phyloP scores from a whole-genome alignment of 208 protist genomes.

The Crithidia acanthocephali region DNA sequence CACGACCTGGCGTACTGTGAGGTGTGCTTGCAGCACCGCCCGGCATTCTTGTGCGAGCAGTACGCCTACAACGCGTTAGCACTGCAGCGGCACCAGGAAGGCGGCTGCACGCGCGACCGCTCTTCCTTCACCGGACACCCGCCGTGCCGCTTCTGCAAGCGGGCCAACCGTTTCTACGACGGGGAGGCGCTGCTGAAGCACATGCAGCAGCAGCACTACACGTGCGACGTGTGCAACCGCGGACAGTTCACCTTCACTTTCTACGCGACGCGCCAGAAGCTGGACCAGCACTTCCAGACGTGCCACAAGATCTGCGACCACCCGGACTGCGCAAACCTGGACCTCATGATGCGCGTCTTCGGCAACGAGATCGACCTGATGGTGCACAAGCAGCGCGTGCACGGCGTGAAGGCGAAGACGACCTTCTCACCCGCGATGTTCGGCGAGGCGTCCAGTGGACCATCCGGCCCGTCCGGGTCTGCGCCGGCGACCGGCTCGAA shows the following conservation, averaged over 20 bases:
- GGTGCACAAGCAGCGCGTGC: constrained; percentile 80
- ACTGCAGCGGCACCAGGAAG: constrained; percentile 67
- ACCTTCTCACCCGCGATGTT: constrained; percentile 28
- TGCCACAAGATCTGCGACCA: constrained; percentile 90
- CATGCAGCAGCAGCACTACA: constrained; percentile 90
- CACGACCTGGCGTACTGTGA: constrained; percentile 78
- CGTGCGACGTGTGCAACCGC: constrained; percentile 89
- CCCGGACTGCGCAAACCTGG: constrained; percentile 67
- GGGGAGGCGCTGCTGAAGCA: constrained; percentile 85
- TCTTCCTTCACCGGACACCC: constrained; percentile 87
- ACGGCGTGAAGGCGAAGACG: constrained; percentile 55
- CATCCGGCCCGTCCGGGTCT: constrained; percentile 13
- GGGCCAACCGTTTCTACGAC: constrained; percentile 68
- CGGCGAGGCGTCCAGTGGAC: constrained; percentile 12
- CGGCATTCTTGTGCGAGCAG: constrained; percentile 89
- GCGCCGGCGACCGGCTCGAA: constrained; percentile 55
- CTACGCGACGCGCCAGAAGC: constrained; percentile 75
- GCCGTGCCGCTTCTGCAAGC: constrained; percentile 78
- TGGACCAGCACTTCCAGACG: constrained; percentile 75
- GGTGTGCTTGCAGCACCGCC: constrained; percentile 71
- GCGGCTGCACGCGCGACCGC: constrained; percentile 57
- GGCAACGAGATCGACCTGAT: constrained; percentile 80
- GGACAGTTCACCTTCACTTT: constrained; percentile 87
- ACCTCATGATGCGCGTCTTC: constrained; percentile 88
- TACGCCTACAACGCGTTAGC: constrained; percentile 55